These are phyloP conservation scores for Aspergillus sp. DNA, from an alignment of 2,329 filamentous ascomycete species.

Conservation along the genomic window DNA sequence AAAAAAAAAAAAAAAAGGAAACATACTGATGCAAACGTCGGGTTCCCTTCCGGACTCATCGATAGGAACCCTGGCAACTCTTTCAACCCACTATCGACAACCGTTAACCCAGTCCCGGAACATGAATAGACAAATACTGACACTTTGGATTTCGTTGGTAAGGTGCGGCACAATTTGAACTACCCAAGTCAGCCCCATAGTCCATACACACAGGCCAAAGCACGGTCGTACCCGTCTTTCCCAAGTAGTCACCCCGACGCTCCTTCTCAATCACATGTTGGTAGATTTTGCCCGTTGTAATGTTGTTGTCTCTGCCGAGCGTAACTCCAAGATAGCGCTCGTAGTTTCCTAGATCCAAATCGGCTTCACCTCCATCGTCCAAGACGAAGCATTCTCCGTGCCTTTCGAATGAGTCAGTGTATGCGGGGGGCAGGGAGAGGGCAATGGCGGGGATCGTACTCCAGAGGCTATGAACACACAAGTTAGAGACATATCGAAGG, in stretches of 20 bases:
- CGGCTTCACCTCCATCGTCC: constrained; percentile 65
- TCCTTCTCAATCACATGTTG: constrained; percentile 79
- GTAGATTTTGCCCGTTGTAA: constrained; percentile 97
- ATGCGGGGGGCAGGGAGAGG: not conserved
- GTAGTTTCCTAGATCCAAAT: constrained; percentile 74
- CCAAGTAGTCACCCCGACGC: constrained; percentile 75
- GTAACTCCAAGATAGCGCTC: constrained; percentile 80
- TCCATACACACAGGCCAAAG: not conserved
- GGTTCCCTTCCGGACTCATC: constrained; percentile 80
- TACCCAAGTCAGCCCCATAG: constrained; percentile 2
- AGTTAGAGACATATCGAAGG: constrained; percentile 15
- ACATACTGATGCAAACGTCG: constrained; percentile 85
- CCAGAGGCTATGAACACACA: constrained; percentile 10
- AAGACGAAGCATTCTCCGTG: constrained; percentile 13
- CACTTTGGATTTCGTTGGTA: constrained; percentile 83
- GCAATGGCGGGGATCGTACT: constrained; percentile 11
- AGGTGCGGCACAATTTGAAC: constrained; percentile 92
- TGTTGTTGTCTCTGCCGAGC: constrained; percentile 85
- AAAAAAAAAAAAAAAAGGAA: not conserved
- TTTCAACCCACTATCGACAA: constrained; percentile 66
- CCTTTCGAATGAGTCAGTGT: constrained; percentile 16
- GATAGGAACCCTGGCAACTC: constrained; percentile 80
- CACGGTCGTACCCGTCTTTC: constrained; percentile 57
- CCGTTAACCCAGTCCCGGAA: not conserved
- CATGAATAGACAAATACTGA: not conserved